Evolutionary conservation across 2,329 filamentous ascomycete species (phyloP).

Genomic region (Magnaporthiopsis rhizophila): DNA sequence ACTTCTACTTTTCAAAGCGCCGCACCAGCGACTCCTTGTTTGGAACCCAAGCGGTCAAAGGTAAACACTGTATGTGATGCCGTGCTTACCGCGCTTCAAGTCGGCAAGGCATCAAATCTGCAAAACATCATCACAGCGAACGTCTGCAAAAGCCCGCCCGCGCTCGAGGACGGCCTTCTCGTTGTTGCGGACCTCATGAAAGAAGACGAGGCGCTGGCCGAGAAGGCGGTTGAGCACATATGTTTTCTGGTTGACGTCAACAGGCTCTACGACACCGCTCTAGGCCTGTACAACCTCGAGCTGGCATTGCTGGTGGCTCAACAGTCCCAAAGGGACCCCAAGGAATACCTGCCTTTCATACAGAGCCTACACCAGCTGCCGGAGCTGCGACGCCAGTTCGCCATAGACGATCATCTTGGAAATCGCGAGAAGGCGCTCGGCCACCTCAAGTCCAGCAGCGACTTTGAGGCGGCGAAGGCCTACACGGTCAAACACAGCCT

Average conservation of each 20-base stretch:
- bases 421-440: constrained; percentile 68
- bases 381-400: constrained; percentile 63
- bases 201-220: constrained; percentile 56
- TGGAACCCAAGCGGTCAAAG: constrained; percentile 40
- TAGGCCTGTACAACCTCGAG: constrained; percentile 87
- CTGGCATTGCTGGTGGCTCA: constrained; percentile 86
- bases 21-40: neutral
- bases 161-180: constrained; percentile 73
- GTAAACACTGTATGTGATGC: constrained; percentile 85
- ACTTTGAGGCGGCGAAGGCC: constrained; percentile 67
- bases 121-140: constrained; percentile 94
- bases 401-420: constrained; percentile 81
- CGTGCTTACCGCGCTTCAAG: constrained; percentile 60
- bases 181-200: constrained; percentile 70
- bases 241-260: constrained; percentile 96
- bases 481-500: constrained; percentile 76
- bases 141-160: constrained; percentile 87
- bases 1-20: neutral
- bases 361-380: constrained; percentile 74
- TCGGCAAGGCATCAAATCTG: constrained; percentile 52
- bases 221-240: constrained; percentile 90
- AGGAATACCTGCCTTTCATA: constrained; percentile 92
- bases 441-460: constrained; percentile 65
- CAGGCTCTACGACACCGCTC: constrained; percentile 78
- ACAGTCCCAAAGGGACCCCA: constrained; percentile 89